Conservation (phyloP, 768 basidiomycete species). For the Atractiella rhizophila region DNA sequence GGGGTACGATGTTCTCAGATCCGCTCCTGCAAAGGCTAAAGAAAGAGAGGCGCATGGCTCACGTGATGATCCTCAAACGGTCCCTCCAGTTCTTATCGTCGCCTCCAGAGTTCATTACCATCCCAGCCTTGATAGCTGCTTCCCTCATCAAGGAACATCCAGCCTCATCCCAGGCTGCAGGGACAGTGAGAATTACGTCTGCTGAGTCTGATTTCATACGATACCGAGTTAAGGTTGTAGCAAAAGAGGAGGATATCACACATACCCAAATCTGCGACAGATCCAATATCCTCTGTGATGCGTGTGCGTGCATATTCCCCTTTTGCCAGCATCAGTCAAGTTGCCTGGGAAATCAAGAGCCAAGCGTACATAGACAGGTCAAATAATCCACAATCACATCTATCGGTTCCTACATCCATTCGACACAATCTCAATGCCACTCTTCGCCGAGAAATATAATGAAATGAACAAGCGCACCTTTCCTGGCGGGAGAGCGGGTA, state of each 20-base stretch:
- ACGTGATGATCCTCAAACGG: constrained; percentile 58
- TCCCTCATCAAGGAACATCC: constrained; percentile 67
- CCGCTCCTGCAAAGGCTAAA: too few species aligned
- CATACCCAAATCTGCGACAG: constrained; percentile 59
- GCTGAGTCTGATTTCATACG: constrained; percentile 35
- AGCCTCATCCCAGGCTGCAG: constrained; percentile 70
- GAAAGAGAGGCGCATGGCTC: too few species aligned
- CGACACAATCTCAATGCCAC: too few species aligned
- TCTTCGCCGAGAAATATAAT: too few species aligned
- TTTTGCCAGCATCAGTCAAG: too few species aligned
- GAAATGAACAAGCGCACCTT: too few species aligned
- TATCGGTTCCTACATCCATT: too few species aligned
- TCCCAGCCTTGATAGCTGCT: constrained; percentile 52
- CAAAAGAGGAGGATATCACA: neutral
- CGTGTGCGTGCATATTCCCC: constrained; percentile 65
- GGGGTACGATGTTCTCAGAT: too few species aligned
- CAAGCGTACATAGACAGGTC: constrained; percentile 55
- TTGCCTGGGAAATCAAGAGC: too few species aligned
- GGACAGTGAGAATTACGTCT: constrained; percentile 63
- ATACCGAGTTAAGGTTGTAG: neutral
- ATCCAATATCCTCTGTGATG: constrained; percentile 65
- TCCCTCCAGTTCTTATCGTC: constrained; percentile 55
- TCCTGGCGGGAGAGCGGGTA: constrained; percentile 53
- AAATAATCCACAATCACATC: constrained; percentile 67
- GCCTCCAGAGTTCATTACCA: constrained; percentile 44